Percentiles rank a stretch among this genome's conserved stretches.
Evolutionary conservation across 1,284 basidiomycete genomes (phyloP).

Genomic region (Leccinum huronense): DNA sequence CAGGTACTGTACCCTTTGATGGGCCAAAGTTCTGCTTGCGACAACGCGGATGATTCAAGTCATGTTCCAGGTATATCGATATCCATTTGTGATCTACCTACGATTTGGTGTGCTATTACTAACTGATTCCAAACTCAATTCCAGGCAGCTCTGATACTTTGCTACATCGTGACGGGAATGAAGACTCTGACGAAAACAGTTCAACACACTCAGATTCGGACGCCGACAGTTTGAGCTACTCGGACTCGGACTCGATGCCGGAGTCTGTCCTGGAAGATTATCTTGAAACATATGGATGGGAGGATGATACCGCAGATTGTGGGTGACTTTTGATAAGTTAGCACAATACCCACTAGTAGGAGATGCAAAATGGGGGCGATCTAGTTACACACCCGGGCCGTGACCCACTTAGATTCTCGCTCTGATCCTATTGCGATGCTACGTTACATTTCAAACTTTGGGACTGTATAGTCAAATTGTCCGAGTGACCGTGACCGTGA

Average conservation of each 20-base stretch:
- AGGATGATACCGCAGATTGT: background rate
- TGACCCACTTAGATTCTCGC: background rate
- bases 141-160: slow-evolving; percentile 1
- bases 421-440: too few relatives aligned
- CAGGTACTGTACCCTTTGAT: background rate
- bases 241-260: background rate
- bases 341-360: background rate
- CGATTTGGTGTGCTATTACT: background rate
- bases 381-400: background rate
- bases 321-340: slow-evolving; percentile 2
- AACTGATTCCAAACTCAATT: background rate
- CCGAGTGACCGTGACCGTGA: too few relatives aligned
- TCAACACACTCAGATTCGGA: background rate
- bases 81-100: slow-evolving; percentile 1
- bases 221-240: background rate
- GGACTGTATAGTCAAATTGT: too few relatives aligned
- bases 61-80: slow-evolving; percentile 1
- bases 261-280: slow-evolving; percentile 1
- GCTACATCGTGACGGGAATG: background rate
- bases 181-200: background rate
- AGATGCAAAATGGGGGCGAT: background rate
- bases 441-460: too few relatives aligned
- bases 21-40: slow-evolving; percentile 7
- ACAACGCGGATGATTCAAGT: background rate
- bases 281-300: slow-evolving; percentile 3